Conservation (phyloP, 257 asterid species). For the Rauvolfia tetraphylla region DNA sequence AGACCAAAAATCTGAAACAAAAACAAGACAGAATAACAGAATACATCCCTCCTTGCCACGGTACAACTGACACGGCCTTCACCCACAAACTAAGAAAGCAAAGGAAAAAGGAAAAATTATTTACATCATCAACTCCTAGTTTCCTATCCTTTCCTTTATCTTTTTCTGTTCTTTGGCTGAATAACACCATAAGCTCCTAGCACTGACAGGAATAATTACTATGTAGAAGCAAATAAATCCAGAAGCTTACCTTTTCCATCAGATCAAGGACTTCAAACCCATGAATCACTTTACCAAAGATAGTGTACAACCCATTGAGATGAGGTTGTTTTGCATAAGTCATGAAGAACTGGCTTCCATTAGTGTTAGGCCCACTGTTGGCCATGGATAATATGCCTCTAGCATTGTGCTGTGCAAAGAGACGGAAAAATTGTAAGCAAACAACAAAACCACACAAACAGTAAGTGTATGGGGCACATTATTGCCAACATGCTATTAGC, state of each 20-base stretch:
- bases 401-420: conserved; percentile 76
- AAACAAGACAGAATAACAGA: background rate
- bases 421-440: background rate
- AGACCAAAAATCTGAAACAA: background rate
- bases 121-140: background rate
- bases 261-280: conserved; percentile 95
- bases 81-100: background rate
- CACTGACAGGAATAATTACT: background rate
- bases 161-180: too few species aligned
- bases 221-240: background rate
- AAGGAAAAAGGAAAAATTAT: background rate
- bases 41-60: background rate
- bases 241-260: conserved; percentile 79
- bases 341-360: conserved; percentile 96
- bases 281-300: conserved; percentile 93
- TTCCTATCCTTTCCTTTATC: too few species aligned
- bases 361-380: conserved; percentile 91
- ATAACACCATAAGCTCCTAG: background rate
- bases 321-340: conserved; percentile 85
- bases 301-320: conserved; percentile 83
- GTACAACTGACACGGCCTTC: background rate
- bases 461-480: background rate
- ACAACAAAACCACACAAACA: background rate
- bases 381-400: conserved; percentile 96
- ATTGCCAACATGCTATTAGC: background rate